A percentile compares a stretch with the other conserved stretches of the same genome.
phyloP scores from a whole-genome alignment of 441 rosid species.

The Biscutella laevigata region DNA sequence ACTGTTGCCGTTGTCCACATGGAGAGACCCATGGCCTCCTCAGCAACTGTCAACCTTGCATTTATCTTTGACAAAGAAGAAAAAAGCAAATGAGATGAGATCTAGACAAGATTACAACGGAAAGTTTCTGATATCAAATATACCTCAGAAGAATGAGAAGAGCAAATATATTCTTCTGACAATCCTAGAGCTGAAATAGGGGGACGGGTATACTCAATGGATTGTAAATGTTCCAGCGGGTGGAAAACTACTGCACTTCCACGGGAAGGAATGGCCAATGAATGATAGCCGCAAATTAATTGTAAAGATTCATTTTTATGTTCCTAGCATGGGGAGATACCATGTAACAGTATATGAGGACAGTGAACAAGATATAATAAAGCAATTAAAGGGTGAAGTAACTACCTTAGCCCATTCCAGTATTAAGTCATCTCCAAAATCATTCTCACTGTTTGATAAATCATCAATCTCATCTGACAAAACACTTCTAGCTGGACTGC shows the following conservation, averaged over 20 bases:
- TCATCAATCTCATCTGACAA: slow-evolving; percentile 65
- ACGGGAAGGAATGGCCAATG: slow-evolving; percentile 51
- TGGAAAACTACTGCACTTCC: slow-evolving; percentile 66
- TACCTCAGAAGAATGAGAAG: slow-evolving; percentile 64
- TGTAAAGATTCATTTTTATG: slow-evolving; percentile 71
- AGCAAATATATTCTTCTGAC: slow-evolving; percentile 33
- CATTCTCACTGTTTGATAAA: slow-evolving; percentile 42
- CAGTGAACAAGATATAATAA: slow-evolving; percentile 4
- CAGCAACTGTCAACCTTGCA: slow-evolving; percentile 72
- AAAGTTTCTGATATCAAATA: slow-evolving; percentile 6
- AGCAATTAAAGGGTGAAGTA: slow-evolving; percentile 2
- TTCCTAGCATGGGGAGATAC: slow-evolving; percentile 44
- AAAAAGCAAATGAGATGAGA: slow-evolving; percentile 22
- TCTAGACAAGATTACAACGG: slow-evolving; percentile 5
- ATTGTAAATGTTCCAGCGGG: slow-evolving; percentile 88
- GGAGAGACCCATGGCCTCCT: slow-evolving; percentile 85
- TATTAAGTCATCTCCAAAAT: slow-evolving; percentile 56
- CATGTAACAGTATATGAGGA: slow-evolving; percentile 21
- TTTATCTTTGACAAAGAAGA: slow-evolving; percentile 39
- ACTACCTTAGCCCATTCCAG: slow-evolving; percentile 90
- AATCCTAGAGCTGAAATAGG: slow-evolving; percentile 50
- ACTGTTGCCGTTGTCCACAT: slow-evolving; percentile 92
- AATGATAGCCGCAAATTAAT: slow-evolving; percentile 77
- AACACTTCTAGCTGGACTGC: slow-evolving; percentile 89
- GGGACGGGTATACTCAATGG: slow-evolving; percentile 65